Conservation (phyloP, 495 filamentous ascomycete genomes). For the Aspergillus funiculosus region DNA sequence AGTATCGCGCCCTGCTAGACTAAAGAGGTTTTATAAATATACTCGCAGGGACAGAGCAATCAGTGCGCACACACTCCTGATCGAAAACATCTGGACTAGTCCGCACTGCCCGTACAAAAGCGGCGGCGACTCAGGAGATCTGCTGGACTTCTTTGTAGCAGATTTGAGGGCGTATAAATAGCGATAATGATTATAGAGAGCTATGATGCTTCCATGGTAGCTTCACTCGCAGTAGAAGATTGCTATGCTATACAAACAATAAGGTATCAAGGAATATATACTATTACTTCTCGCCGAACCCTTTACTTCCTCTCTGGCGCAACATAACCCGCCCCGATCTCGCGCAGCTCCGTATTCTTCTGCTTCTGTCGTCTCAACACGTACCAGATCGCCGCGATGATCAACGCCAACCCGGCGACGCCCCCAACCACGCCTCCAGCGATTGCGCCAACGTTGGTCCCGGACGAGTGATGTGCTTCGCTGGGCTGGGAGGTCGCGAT, state of each 20-base stretch:
- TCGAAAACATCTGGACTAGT: no score
- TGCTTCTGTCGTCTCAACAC: neutral
- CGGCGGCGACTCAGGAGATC: no score
- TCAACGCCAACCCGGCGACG: slow-evolving; percentile 1
- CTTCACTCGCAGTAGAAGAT: no score
- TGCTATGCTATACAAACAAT: neutral
- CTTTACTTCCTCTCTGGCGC: neutral
- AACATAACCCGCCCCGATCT: slow-evolving; percentile 4
- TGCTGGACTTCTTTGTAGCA: no score
- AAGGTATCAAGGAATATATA: neutral
- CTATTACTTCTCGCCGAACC: neutral
- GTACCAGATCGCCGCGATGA: neutral
- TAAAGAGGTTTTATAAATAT: no score
- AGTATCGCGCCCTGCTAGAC: no score
- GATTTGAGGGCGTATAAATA: no score
- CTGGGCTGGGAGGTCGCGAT: neutral
- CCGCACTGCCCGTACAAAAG: no score
- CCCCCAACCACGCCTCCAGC: slow-evolving; percentile 4
- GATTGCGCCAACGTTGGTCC: slow-evolving; percentile 7
- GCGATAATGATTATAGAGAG: no score
- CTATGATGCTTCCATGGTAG: no score
- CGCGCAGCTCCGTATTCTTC: slow-evolving; percentile 9
- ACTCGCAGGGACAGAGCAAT: no score
- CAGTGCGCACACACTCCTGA: no score
- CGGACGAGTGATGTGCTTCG: neutral